phyloP scores from a whole-genome alignment of 139 green algal species.

The Chlamydomonas incerta region DNA sequence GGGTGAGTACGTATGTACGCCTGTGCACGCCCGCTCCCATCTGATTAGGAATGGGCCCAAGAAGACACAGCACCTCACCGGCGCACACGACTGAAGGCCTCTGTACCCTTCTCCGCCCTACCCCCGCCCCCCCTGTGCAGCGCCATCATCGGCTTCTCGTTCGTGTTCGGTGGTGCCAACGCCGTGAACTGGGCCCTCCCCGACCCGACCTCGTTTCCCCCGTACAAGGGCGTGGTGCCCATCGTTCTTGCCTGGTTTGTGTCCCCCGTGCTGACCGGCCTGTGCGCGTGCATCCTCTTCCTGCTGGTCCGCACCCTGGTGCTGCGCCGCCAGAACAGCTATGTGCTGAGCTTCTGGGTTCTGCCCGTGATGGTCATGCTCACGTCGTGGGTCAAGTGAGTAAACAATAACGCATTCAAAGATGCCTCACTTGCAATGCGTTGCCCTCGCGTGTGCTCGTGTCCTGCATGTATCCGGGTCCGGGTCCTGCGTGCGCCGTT shows the following conservation, averaged over 20 bases:
- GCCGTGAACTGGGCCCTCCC: constrained; percentile 37
- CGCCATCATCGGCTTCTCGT: neutral
- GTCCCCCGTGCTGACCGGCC: constrained; percentile 66
- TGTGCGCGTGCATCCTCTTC: constrained; percentile 54
- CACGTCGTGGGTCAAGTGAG: constrained; percentile 49
- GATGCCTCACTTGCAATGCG: too few species aligned
- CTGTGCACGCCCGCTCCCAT: too few species aligned
- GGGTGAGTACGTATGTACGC: too few species aligned
- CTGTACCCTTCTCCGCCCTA: neutral
- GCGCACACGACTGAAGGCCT: too few species aligned
- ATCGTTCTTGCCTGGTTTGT: constrained; percentile 77
- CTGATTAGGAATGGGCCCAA: too few species aligned
- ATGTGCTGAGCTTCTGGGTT: constrained; percentile 58
- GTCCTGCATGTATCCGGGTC: too few species aligned
- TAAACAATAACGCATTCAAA: too few species aligned
- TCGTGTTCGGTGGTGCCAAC: constrained; percentile 24
- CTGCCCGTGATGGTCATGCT: constrained; percentile 61
- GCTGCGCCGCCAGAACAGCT: constrained; percentile 58
- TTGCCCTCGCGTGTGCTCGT: too few species aligned
- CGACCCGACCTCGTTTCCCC: constrained; percentile 48
- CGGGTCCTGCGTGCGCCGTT: too few species aligned
- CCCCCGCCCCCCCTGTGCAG: neutral
- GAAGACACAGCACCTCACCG: too few species aligned
- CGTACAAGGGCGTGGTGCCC: constrained; percentile 51
- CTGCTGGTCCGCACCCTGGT: constrained; percentile 41